phyloP scores from a whole-genome alignment of 164 flowering plant genomes.

The Tetrastigma voinierianum region DNA sequence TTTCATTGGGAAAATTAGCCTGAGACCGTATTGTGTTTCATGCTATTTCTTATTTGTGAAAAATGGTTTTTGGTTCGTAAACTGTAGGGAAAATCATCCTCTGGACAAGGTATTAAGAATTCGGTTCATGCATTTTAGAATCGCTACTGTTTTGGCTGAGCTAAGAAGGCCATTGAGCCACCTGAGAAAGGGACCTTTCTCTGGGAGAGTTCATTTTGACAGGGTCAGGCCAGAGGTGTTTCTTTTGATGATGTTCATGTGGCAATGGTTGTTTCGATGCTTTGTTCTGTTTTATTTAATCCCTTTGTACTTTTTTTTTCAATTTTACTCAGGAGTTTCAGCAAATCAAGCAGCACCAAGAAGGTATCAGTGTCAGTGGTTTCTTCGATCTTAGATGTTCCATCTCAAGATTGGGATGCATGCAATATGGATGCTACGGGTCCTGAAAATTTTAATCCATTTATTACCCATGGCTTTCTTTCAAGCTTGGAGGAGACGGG shows the following conservation, averaged over 20 bases:
- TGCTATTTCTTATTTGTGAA: too few relatives aligned
- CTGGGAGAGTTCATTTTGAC: slow-evolving; percentile 57
- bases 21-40: too few relatives aligned
- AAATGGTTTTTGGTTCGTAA: neutral
- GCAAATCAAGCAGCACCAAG: slow-evolving; percentile 24
- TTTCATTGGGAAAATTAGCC: neutral
- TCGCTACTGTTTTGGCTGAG: slow-evolving; percentile 73
- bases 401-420: slow-evolving; percentile 79
- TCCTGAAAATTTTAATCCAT: slow-evolving; percentile 69
- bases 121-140: slow-evolving; percentile 19
- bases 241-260: slow-evolving; percentile 11
- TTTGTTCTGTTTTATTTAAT: neutral
- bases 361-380: slow-evolving; percentile 60
- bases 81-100: slow-evolving; percentile 30
- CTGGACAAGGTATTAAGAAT: slow-evolving; percentile 9
- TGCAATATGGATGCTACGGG: slow-evolving; percentile 77
- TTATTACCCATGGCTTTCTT: slow-evolving; percentile 81
- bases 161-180: slow-evolving; percentile 47
- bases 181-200: slow-evolving; percentile 35
- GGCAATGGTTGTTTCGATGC: neutral
- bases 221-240: slow-evolving; percentile 52
- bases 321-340: slow-evolving; percentile 26
- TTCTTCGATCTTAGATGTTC: slow-evolving; percentile 74
- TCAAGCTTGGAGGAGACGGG: slow-evolving; percentile 87
- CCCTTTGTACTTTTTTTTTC: neutral